Evolutionary conservation across 202 grass and related monocot species (phyloP), one percentile per base, ranked within the genome.

Genomic region (Carex arenaria): DNA sequence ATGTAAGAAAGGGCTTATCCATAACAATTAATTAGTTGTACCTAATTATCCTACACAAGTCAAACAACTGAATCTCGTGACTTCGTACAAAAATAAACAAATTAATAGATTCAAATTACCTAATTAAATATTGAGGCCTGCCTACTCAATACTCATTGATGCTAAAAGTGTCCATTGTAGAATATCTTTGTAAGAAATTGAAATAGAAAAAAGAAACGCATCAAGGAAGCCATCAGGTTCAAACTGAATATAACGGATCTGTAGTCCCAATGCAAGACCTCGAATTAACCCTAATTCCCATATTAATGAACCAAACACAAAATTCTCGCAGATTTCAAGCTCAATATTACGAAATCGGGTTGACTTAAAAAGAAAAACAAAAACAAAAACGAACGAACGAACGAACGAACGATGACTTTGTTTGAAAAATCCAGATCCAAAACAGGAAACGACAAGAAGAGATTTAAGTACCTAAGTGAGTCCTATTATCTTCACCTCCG

Each of bases 391-490:
- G 45, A 47, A 10, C 45, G 45, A 43, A 43, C 38, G 64, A 52
- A 55, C 2, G 14, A 34, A 26, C 26, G 26, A 51, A 17, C 5
- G 0, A 54, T 34, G 43, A 55, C 15, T 6, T 34, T 11, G 4
- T 68, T 38, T 6, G 31, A 66, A 43, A 55, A 82, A 52, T 65
- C 80, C 23, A 82, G 80, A 82, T 82, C 80, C 63, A 69, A 61
- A 80, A 18, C 26, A 82, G 5, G 19, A 77, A 82, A 31, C 17
- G 31, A 20, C 13, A 62, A 65, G 7, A 54, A 52, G 15, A 79
- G 42, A 51, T 52, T 40, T 18, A 4, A 51, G 49, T 66, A 78
- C 70, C 83, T 75, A 22, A 53, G n/a, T 20, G 42, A 23, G 22
- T 38, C 9, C 42, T 31, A 15, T 32, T 75, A 36, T 78, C 53